These are phyloP conservation scores for Naganishia vaughanmartiniae DNA, from an alignment of 768 basidiomycete genomes.

Conservation along the genomic window DNA sequence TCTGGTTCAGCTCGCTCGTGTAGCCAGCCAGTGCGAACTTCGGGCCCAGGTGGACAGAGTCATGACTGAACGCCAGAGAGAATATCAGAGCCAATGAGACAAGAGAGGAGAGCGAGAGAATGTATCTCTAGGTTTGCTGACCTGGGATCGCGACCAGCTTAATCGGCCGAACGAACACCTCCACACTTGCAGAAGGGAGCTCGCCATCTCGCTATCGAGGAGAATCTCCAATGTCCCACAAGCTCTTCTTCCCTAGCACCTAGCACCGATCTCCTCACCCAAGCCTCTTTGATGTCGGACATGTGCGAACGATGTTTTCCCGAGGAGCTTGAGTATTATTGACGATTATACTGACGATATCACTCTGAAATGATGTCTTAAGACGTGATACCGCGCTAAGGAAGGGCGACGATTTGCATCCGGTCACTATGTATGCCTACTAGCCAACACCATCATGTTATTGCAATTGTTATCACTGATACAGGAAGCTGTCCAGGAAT, in stretches of 20 bases:
- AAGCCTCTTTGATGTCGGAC: not conserved
- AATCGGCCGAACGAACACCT: not conserved
- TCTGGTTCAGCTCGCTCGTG: not conserved
- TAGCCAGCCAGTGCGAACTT: not conserved
- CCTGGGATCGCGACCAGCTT: not conserved
- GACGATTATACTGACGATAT: not conserved
- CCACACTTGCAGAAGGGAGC: too few species aligned
- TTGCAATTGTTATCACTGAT: constrained; percentile 23
- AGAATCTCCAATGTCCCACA: too few species aligned
- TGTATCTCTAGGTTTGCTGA: too few species aligned
- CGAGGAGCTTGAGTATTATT: too few species aligned
- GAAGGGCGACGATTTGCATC: not conserved
- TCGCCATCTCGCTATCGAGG: not conserved
- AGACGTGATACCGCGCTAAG: constrained; percentile 21
- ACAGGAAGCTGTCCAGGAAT: too few species aligned
- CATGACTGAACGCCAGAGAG: too few species aligned
- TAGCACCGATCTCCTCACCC: not conserved
- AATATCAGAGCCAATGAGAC: not conserved
- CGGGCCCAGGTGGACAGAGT: not conserved
- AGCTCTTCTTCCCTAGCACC: too few species aligned
- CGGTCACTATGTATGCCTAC: not conserved
- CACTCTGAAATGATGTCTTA: constrained; percentile 4
- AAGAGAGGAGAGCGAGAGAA: too few species aligned
- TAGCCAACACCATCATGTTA: not conserved
- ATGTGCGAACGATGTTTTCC: constrained; percentile 16